Conservation (phyloP, 176 grass and related monocot species). For the Oryza punctata region DNA sequence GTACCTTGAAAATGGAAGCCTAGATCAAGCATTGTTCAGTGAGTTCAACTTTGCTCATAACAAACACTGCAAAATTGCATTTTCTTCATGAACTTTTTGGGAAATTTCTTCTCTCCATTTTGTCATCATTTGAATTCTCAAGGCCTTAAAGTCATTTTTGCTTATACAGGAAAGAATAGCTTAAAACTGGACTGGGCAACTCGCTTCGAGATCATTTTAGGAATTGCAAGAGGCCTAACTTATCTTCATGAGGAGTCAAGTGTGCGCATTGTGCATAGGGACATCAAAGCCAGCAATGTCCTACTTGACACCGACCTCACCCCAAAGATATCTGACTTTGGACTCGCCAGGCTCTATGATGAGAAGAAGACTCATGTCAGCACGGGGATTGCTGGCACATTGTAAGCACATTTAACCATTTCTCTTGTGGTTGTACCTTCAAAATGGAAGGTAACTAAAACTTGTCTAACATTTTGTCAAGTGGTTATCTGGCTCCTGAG, state of each 20-base stretch:
- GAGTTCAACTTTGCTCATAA: background rate
- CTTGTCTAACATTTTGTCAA: slow-evolving; percentile 12
- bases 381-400: slow-evolving; percentile 58
- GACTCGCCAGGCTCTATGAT: slow-evolving; percentile 66
- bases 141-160: background rate
- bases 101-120: background rate
- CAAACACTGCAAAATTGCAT: background rate
- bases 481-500: slow-evolving; percentile 71
- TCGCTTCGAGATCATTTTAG: slow-evolving; percentile 62
- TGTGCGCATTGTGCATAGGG: slow-evolving; percentile 68
- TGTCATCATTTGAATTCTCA: background rate
- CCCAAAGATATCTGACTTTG: slow-evolving; percentile 77
- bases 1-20: slow-evolving; percentile 68
- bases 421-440: background rate
- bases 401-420: slow-evolving; percentile 47
- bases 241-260: slow-evolving; percentile 76
- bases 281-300: slow-evolving; percentile 73
- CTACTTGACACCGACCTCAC: slow-evolving; percentile 53
- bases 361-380: slow-evolving; percentile 58
- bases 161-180: slow-evolving; percentile 22
- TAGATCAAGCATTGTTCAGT: slow-evolving; percentile 75
- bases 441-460: background rate
- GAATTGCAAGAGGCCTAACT: slow-evolving; percentile 53
- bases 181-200: slow-evolving; percentile 58
- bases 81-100: background rate